These are phyloP conservation scores for Yarrowia deformans DNA, from an alignment of 805 yeast species.

Conservation along the genomic window DNA sequence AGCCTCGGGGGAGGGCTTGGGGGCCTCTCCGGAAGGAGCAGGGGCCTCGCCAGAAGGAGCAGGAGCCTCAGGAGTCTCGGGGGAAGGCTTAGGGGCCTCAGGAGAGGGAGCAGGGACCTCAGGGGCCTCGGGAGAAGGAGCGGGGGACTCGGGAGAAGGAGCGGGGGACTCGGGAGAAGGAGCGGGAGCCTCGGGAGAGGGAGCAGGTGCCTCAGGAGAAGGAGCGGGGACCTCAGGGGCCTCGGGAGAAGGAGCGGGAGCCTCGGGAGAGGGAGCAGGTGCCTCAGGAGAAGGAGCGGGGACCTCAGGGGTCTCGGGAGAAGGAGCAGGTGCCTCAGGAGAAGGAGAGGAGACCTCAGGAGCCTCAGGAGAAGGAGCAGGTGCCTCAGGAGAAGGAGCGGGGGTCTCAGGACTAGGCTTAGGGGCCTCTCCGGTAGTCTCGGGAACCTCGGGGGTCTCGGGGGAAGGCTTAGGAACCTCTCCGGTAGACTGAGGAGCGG, in stretches of 20 bases:
- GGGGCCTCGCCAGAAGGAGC: conserved; percentile 8
- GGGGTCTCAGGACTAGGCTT: neutral
- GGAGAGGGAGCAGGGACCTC: neutral
- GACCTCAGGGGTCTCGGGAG: neutral
- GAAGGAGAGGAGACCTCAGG: neutral
- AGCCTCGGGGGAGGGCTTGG: conserved; percentile 15
- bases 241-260: conserved; percentile 7
- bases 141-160: neutral
- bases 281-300: neutral
- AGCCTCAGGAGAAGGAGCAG: neutral
- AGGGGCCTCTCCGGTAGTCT: neutral
- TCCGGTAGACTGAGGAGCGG: neutral
- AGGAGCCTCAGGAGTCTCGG: conserved; percentile 3
- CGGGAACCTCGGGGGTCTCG: neutral
- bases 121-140: neutral
- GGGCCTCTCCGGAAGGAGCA: neutral
- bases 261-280: conserved; percentile 5
- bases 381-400: neutral
- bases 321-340: neutral
- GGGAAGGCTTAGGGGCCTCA: conserved; percentile 1
- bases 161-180: conserved; percentile 1
- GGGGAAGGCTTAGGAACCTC: conserved; percentile 4
- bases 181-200: conserved; percentile 14
- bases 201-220: conserved; percentile 7
- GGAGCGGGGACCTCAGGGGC: neutral